Evolutionary conservation across 2,329 filamentous ascomycete genomes (phyloP).

Genomic region (Dothistroma septosporum): DNA sequence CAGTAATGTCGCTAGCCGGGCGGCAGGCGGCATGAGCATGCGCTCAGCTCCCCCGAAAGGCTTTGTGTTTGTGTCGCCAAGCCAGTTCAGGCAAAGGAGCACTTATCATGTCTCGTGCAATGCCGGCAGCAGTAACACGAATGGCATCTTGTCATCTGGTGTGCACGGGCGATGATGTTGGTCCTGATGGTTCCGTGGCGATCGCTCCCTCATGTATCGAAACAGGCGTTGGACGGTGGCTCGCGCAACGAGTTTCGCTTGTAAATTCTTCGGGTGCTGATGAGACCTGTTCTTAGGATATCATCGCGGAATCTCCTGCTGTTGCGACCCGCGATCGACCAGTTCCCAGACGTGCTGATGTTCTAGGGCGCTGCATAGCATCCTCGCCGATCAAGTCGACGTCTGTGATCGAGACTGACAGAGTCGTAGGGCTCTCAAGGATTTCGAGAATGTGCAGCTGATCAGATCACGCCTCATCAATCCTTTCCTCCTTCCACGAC

Average conservation of each 20-base stretch:
- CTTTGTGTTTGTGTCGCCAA: constrained; percentile 16
- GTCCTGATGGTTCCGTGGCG: neutral
- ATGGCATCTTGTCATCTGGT: neutral
- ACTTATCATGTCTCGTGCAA: constrained; percentile 13
- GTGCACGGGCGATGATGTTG: neutral
- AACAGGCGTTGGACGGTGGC: neutral
- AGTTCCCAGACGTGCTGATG: neutral
- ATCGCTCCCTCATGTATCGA: neutral
- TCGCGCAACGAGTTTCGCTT: neutral
- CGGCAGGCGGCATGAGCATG: constrained; percentile 19
- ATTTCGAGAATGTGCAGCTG: neutral
- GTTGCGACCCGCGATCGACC: neutral
- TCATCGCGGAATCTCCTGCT: neutral
- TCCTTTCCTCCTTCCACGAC: constrained; percentile 63
- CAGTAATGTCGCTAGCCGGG: constrained; percentile 15
- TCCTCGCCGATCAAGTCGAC: neutral
- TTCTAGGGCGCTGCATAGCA: neutral
- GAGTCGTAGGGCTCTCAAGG: neutral
- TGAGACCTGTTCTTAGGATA: neutral
- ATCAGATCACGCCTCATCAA: constrained; percentile 13
- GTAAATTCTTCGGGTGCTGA: neutral
- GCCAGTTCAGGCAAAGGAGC: constrained; percentile 17
- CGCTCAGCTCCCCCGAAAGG: constrained; percentile 13
- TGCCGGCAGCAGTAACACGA: neutral
- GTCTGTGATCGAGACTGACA: neutral